Evolutionary conservation across 495 filamentous ascomycete genomes (phyloP).

Genomic region (Neurospora tetrasperma): DNA sequence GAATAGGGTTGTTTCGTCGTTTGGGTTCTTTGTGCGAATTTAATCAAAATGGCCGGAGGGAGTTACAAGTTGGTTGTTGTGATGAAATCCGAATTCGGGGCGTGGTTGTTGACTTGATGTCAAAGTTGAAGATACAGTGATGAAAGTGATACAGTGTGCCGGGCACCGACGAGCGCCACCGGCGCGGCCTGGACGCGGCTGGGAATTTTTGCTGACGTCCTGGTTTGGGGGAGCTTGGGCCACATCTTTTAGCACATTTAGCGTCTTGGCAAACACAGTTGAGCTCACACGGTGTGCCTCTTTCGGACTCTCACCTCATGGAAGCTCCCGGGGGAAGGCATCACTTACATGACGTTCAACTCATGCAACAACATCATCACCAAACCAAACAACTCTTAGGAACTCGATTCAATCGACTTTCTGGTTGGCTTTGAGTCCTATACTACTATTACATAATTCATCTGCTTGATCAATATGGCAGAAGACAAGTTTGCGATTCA

Average conservation of each 20-base stretch:
- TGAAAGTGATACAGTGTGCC: neutral
- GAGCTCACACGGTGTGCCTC: neutral
- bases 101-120: neutral
- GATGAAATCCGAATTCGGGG: neutral
- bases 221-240: neutral
- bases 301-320: neutral
- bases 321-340: slow-evolving; percentile 13
- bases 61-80: neutral
- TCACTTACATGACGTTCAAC: slow-evolving; percentile 23
- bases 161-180: neutral
- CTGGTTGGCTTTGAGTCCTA: neutral
- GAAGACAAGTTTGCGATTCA: slow-evolving; percentile 68
- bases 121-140: neutral
- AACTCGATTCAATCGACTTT: neutral
- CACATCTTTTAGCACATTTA: neutral
- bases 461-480: slow-evolving; percentile 9
- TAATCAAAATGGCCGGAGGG: neutral
- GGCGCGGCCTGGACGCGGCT: neutral
- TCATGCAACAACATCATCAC: neutral
- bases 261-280: neutral
- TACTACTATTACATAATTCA: neutral
- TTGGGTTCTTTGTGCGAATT: neutral
- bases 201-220: slow-evolving; percentile 1
- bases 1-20: neutral
- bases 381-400: neutral